Evolutionary conservation across 2,329 filamentous ascomycete species (phyloP), one percentile per base, ranked within the genome.

Genomic region (Metarhizium album): DNA sequence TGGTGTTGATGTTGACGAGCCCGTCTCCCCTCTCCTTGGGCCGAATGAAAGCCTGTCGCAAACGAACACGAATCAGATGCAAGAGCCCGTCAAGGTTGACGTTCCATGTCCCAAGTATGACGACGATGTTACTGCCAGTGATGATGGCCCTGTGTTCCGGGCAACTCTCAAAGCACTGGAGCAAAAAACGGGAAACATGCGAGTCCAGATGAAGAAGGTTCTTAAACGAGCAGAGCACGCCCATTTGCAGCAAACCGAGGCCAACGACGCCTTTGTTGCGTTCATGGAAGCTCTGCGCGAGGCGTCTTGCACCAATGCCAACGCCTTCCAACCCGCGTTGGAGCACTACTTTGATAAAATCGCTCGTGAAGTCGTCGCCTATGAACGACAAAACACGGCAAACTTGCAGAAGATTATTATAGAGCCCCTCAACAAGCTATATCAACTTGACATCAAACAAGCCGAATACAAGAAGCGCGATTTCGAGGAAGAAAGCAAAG

Each of bases 291-390:
- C 91, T 4, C 73, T 98, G 31, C 82, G 85, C 55, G 93, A 97
- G 62, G 88, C 90, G 0, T 90, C 90, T 1, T 82, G 82, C 0
- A 95, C 90, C 13, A 97, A 97, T 63, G 87, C 90, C 46, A 95
- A 95, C 62, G 93, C 91, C 0, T 90, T 98, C n/a, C 89, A 95
- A 62, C 94, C 93, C 16, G 93, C 91, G 4, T 78, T 98, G 53
- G 93, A 98, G 55, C 90, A 98, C 67, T 98, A 98, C 65, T 98
- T 97, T 62, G 90, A 97, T 68, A 95, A 90, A 62, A 97, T 95
- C 58, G 90, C 91, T 3, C 83, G 85, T 54, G 89, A 97, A 63
- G 96, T 98, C 45, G 71, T 96, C 37, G 68, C 73, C 0, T 97
- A 96, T 63, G 90, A 98, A 68, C 83, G 83, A 54, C 82, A 87